Evolutionary conservation across 768 basidiomycete genomes (phyloP).

Genomic region (Suillus clintonianus): DNA sequence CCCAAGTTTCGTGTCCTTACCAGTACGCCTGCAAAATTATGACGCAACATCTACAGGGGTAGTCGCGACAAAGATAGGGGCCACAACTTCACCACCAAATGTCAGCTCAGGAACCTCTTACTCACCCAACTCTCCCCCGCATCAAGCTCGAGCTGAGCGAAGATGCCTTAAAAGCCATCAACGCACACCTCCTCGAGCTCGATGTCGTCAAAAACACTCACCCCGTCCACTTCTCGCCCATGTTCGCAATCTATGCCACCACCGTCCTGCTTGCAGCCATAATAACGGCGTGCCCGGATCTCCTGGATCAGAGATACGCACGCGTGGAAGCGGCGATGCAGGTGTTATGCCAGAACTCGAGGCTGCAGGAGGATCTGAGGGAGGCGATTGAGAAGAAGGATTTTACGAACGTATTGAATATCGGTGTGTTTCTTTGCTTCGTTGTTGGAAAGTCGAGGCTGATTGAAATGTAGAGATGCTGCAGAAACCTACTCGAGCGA

Average conservation of each 20-base stretch:
- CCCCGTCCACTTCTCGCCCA: neutral
- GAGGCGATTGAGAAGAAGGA: neutral
- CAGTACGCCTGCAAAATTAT: no score
- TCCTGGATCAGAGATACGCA: constrained; percentile 1
- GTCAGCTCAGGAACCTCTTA: neutral
- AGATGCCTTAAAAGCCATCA: neutral
- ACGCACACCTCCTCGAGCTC: neutral
- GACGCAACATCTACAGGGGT: neutral
- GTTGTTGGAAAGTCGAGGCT: neutral
- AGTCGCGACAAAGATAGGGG: neutral
- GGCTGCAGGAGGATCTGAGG: neutral
- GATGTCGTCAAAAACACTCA: neutral
- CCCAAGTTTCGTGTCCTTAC: neutral
- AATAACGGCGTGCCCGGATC: neutral
- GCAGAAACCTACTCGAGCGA: neutral
- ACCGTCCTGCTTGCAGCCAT: constrained; percentile 1
- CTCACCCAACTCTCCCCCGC: neutral
- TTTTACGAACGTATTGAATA: neutral
- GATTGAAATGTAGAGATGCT: neutral
- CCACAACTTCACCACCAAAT: neutral
- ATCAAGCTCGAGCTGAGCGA: neutral
- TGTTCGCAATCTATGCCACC: neutral
- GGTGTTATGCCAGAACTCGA: neutral
- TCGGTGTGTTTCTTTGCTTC: neutral
- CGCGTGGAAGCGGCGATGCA: neutral